These are phyloP conservation scores for Penicillium tannophilum DNA, from an alignment of 495 filamentous ascomycete species.

Conservation along the genomic window DNA sequence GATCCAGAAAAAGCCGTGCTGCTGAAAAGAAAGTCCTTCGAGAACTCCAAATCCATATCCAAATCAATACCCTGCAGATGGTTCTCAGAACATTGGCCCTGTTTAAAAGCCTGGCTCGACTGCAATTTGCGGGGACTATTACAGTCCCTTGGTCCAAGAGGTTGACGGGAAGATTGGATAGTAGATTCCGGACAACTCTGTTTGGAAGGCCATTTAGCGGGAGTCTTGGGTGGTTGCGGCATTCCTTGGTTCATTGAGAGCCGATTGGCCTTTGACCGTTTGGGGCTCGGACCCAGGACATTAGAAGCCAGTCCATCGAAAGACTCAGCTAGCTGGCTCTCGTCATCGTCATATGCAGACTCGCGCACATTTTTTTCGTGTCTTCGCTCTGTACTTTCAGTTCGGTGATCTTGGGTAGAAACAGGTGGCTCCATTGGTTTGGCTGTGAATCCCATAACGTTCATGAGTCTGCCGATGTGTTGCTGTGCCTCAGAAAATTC, in stretches of 20 bases:
- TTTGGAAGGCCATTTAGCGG: not conserved
- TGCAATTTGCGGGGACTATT: constrained; percentile 36
- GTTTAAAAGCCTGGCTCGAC: constrained; percentile 3
- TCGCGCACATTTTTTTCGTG: not conserved
- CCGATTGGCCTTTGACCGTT: constrained; percentile 32
- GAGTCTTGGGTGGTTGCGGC: not conserved
- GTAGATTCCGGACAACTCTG: not conserved
- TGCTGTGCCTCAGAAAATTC: constrained; percentile 54
- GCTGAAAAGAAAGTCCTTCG: constrained; percentile 40
- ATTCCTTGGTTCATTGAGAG: constrained; percentile 1
- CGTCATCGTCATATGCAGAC: constrained; percentile 20
- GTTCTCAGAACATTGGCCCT: constrained; percentile 18
- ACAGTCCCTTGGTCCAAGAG: constrained; percentile 27
- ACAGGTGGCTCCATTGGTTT: constrained; percentile 19
- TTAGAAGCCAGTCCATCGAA: constrained; percentile 24
- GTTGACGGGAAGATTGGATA: constrained; percentile 6
- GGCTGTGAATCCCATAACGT: constrained; percentile 46
- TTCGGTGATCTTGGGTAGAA: not conserved
- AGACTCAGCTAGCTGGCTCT: constrained; percentile 26
- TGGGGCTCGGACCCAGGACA: constrained; percentile 27
- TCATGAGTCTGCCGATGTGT: constrained; percentile 50
- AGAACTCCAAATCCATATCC: constrained; percentile 45
- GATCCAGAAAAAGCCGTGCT: constrained; percentile 36
- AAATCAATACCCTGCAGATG: constrained; percentile 34
- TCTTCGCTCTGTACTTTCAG: not conserved